Evolutionary conservation across 2,329 filamentous ascomycete species (phyloP), one percentile per base, ranked within the genome.

Genomic region (Tricladium varicosporioides): DNA sequence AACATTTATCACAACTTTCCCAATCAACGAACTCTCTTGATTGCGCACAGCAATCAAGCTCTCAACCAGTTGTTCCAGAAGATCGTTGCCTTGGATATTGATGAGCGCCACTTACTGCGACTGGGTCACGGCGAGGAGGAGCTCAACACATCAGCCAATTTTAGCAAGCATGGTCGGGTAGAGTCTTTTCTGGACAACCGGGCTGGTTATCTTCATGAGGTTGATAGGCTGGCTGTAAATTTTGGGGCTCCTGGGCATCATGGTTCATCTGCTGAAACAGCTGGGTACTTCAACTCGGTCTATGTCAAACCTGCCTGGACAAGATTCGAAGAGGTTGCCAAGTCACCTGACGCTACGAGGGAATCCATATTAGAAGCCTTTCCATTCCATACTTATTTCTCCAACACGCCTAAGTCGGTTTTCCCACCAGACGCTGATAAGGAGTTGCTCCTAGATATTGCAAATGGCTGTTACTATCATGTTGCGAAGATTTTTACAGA

Each of bases 1-100:
- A 97, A 97, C 72, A 89, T 99, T 65, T 99, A 99, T 70, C 93
- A 97, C 77, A 96, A 97, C 74, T 99, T 97, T 71, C 92, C 94
- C 7, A 80, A 87, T 62, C 92, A 99, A 72, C 88, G 91, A 65
- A 99, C 94, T 0, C 77, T 99, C 15, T 83, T 99, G 43, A 85
- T 99, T 62, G 94, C 94, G 4, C 94, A 99, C 72, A 97, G 93
- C 74, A 99, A 99, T 70, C 95, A 99, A 72, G 95, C 94, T 1
- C 78, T 99, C 9, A 99, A 99, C 69, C 94, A 99, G 71, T 80
- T 99, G 1, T 99, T 99, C 75, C 90, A 95, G 67, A 99, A 99
- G 76, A 99, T 99, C 60, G 88, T 93, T n/a, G 89, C 89, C 5
- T 79, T 99, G 27, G 92, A 97, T 67, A 97, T 99, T 64, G 95